Evolutionary conservation across 2,329 filamentous ascomycete species (phyloP).

Genomic region (Cladosporium sp.): DNA sequence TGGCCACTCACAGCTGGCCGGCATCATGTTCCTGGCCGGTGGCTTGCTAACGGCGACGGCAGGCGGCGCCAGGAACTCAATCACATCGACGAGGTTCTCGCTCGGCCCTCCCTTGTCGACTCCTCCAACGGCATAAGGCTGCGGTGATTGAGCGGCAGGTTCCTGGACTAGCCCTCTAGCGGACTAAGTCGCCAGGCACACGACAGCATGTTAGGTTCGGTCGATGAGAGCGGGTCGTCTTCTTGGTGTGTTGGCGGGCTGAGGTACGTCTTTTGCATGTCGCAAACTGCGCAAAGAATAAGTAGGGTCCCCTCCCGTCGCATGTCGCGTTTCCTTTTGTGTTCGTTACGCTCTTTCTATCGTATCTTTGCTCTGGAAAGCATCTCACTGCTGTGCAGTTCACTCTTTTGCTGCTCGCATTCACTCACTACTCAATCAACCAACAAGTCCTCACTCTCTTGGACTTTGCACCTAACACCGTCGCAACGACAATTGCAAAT

Average conservation of each 20-base stretch:
- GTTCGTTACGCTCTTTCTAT: constrained; percentile 23
- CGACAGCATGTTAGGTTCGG: constrained; percentile 16
- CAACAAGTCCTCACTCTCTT: constrained; percentile 24
- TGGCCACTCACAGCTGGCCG: background rate
- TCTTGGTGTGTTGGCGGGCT: constrained; percentile 10
- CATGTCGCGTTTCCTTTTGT: constrained; percentile 18
- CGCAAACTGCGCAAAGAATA: constrained; percentile 12
- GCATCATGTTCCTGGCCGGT: constrained; percentile 15
- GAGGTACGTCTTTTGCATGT: constrained; percentile 8
- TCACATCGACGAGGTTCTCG: constrained; percentile 11
- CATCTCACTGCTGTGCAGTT: constrained; percentile 33
- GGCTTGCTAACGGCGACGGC: constrained; percentile 5
- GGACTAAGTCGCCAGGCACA: constrained; percentile 6
- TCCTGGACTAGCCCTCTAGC: constrained; percentile 5
- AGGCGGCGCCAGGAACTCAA: constrained; percentile 10
- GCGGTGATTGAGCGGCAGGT: constrained; percentile 18
- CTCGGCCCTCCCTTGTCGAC: background rate
- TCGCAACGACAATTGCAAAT: constrained; percentile 10
- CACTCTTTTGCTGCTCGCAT: constrained; percentile 28
- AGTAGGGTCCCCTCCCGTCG: constrained; percentile 14
- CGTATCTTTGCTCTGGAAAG: constrained; percentile 27
- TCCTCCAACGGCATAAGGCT: constrained; percentile 18
- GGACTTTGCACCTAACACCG: constrained; percentile 10
- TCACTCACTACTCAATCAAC: constrained; percentile 23
- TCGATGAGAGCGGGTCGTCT: constrained; percentile 10